These are phyloP conservation scores for Deuterostichococcus epilithicus DNA, from an alignment of 139 green algal species.

Conservation along the genomic window DNA sequence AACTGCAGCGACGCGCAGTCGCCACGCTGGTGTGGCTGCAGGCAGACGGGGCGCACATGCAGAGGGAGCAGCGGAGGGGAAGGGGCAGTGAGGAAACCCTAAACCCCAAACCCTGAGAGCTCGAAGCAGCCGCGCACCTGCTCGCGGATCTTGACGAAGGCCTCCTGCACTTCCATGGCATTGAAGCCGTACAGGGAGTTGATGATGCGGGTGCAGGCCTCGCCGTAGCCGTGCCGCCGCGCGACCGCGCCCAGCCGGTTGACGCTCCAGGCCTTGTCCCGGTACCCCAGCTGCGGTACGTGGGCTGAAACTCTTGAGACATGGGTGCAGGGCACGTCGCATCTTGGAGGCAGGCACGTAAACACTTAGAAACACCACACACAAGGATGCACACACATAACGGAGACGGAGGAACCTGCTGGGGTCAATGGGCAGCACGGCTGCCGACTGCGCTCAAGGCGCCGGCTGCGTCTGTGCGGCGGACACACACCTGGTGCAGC, in stretches of 20 bases:
- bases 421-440: not conserved
- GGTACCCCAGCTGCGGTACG: constrained; percentile 49
- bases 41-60: not conserved
- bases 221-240: constrained; percentile 60
- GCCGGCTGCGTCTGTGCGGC: constrained; percentile 82
- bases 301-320: not conserved
- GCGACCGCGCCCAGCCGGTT: constrained; percentile 87
- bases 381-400: too few species aligned
- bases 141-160: constrained; percentile 96
- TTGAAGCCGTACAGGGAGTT: constrained; percentile 94
- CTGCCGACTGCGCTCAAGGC: constrained; percentile 66
- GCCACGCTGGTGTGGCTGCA: too few species aligned
- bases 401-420: not conserved
- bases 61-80: not conserved
- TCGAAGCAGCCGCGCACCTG: constrained; percentile 48
- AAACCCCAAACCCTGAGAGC: not conserved
- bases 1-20: too few species aligned
- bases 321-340: too few species aligned
- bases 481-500: constrained; percentile 70
- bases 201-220: constrained; percentile 66
- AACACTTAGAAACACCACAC: not conserved
- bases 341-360: not conserved
- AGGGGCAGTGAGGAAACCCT: not conserved
- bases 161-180: constrained; percentile 97
- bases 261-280: constrained; percentile 87